Percentiles rank a stretch among this genome's conserved stretches.
Evolutionary conservation across 129 eudicot genomes (phyloP).

Genomic region (Solidago caesia): DNA sequence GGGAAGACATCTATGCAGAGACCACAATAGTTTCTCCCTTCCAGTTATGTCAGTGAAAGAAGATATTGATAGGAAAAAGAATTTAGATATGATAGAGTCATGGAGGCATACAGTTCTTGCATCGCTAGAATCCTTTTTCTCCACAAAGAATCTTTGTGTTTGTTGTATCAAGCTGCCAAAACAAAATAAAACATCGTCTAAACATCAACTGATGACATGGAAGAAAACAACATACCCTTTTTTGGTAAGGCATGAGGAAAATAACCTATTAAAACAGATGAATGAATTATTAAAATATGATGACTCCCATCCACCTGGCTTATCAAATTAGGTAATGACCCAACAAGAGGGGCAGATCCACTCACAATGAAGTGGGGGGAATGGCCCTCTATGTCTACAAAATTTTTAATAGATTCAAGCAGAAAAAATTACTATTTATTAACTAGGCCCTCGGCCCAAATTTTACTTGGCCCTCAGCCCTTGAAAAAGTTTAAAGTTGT

Average conservation of each 20-base stretch:
- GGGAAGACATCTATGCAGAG: neutral
- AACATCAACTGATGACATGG: conserved; percentile 23
- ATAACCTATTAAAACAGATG: conserved; percentile 5
- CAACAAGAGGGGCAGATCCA: neutral
- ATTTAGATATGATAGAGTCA: conserved; percentile 19
- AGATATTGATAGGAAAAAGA: neutral
- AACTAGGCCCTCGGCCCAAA: no score
- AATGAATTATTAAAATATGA: neutral
- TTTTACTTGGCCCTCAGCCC: no score
- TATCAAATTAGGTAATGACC: conserved; percentile 22
- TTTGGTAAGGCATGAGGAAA: neutral
- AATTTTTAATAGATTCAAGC: no score
- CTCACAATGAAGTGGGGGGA: no score
- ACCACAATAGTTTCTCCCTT: neutral
- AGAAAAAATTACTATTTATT: no score
- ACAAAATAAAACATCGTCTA: conserved; percentile 20
- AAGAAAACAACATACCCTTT: neutral
- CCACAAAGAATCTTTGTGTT: conserved; percentile 66
- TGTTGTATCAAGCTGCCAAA: conserved; percentile 84
- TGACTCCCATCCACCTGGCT: conserved; percentile 13
- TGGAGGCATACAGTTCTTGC: conserved; percentile 66
- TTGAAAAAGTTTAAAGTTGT: no score
- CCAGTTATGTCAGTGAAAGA: neutral
- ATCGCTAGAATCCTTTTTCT: conserved; percentile 55
- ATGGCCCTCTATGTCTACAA: no score